Conservation (phyloP, 805 yeast species). For the Nakazawaea populi region DNA sequence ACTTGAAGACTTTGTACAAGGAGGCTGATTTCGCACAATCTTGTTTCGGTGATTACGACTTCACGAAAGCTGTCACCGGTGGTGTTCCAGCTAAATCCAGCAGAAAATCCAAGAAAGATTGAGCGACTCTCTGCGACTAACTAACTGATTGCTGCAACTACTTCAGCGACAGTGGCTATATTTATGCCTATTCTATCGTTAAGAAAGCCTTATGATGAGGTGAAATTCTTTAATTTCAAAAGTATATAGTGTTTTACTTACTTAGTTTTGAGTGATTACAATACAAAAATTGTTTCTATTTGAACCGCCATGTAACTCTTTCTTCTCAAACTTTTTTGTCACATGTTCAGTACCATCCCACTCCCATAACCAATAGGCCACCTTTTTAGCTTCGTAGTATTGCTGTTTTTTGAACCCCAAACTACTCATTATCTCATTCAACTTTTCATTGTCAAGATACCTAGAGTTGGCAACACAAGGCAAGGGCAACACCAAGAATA, state of each 20-base stretch:
- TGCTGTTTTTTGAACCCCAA: slow-evolving; percentile 53
- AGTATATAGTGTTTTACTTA: background rate
- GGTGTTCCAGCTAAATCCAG: slow-evolving; percentile 35
- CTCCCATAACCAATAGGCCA: slow-evolving; percentile 65
- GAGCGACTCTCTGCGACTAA: background rate
- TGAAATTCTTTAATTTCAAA: background rate
- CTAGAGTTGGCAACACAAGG: slow-evolving; percentile 85
- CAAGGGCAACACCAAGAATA: slow-evolving; percentile 81
- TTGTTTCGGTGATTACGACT: slow-evolving; percentile 11
- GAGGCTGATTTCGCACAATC: slow-evolving; percentile 1
- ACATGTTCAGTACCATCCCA: slow-evolving; percentile 31
- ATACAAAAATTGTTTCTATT: slow-evolving; percentile 69
- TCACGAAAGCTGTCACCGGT: slow-evolving; percentile 65
- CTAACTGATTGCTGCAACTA: too few relatives aligned
- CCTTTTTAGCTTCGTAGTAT: slow-evolving; percentile 58
- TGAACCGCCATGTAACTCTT: slow-evolving; percentile 49
- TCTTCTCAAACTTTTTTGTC: slow-evolving; percentile 29
- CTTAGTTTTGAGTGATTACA: slow-evolving; percentile 17
- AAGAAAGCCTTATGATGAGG: background rate
- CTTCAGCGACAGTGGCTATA: too few relatives aligned
- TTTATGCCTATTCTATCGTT: background rate
- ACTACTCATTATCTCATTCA: slow-evolving; percentile 39
- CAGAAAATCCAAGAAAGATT: background rate
- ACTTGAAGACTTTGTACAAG: slow-evolving; percentile 12
- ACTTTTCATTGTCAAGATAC: slow-evolving; percentile 47